Evolutionary conservation across 2,329 filamentous ascomycete species (phyloP).

Genomic region (Exophiala dermatitidis): DNA sequence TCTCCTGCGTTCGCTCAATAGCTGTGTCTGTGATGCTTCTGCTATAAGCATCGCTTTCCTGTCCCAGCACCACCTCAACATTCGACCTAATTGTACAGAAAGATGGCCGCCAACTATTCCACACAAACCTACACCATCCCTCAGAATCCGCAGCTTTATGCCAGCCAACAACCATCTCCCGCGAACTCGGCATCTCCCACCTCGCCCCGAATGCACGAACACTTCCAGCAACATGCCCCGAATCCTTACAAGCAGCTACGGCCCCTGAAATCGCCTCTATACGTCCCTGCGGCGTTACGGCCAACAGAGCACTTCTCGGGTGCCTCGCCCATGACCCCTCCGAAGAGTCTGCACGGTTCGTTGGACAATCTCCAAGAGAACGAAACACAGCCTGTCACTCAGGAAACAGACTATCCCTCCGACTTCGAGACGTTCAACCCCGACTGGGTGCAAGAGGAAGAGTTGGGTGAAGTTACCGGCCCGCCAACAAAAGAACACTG

Average conservation of each 20-base stretch:
- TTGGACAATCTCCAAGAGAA: conserved; percentile 42
- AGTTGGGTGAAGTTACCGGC: conserved; percentile 51
- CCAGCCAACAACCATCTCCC: conserved; percentile 35
- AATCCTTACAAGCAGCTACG: conserved; percentile 50
- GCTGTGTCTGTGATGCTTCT: neutral
- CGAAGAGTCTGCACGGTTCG: conserved; percentile 50
- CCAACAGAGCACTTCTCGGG: conserved; percentile 50
- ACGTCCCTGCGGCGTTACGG: conserved; percentile 56
- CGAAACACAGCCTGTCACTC: conserved; percentile 29
- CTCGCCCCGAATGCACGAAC: conserved; percentile 41
- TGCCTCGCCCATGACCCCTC: conserved; percentile 41
- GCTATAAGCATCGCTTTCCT: neutral
- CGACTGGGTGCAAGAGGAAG: conserved; percentile 31
- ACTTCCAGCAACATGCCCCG: conserved; percentile 28
- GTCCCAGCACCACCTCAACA: neutral
- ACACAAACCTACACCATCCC: conserved; percentile 26
- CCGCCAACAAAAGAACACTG: conserved; percentile 57
- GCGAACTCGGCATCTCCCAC: conserved; percentile 46
- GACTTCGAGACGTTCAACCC: conserved; percentile 17
- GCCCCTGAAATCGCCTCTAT: conserved; percentile 54
- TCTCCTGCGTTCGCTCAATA: neutral
- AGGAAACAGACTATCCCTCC: conserved; percentile 9
- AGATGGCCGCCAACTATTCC: conserved; percentile 24
- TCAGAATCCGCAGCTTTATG: conserved; percentile 26
- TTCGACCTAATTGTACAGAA: neutral